A percentile compares a stretch with the other conserved stretches of the same genome.
phyloP scores from a whole-genome alignment of 2,329 filamentous ascomycete species.

The Huntiella decipiens region DNA sequence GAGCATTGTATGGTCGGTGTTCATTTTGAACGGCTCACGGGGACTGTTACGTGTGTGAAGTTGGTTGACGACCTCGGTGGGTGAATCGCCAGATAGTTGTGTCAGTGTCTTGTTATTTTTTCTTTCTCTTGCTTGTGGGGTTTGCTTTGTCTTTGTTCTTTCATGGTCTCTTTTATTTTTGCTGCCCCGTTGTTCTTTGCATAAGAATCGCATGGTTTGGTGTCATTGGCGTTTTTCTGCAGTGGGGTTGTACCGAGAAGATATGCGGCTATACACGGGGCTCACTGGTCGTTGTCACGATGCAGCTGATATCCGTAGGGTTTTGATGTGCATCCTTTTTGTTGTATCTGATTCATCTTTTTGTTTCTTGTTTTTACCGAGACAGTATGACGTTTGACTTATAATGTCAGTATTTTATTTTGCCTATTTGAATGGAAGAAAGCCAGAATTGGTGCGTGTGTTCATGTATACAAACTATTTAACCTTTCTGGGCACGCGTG shows the following conservation, averaged over 20 bases:
- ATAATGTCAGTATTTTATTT: constrained; percentile 14
- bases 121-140: constrained; percentile 14
- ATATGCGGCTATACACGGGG: background rate
- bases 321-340: constrained; percentile 5
- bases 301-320: constrained; percentile 7
- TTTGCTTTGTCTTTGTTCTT: constrained; percentile 10
- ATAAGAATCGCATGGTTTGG: constrained; percentile 10
- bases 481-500: background rate
- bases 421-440: too few species aligned
- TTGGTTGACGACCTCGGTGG: too few species aligned
- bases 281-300: constrained; percentile 2
- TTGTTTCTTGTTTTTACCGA: constrained; percentile 5
- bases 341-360: constrained; percentile 13
- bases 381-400: constrained; percentile 1
- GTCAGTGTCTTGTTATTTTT: constrained; percentile 11
- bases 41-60: too few species aligned
- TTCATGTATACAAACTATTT: background rate
- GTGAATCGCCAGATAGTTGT: too few species aligned
- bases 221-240: constrained; percentile 9
- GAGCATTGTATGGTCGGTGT: too few species aligned
- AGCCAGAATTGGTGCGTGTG: background rate
- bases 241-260: background rate
- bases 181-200: constrained; percentile 18
- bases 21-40: too few species aligned
- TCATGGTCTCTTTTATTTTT: constrained; percentile 15